A percentile compares a stretch with the other conserved stretches of the same genome.
Conservation (phyloP, 2,329 filamentous ascomycete species). For the Aspergillus sp. region DNA sequence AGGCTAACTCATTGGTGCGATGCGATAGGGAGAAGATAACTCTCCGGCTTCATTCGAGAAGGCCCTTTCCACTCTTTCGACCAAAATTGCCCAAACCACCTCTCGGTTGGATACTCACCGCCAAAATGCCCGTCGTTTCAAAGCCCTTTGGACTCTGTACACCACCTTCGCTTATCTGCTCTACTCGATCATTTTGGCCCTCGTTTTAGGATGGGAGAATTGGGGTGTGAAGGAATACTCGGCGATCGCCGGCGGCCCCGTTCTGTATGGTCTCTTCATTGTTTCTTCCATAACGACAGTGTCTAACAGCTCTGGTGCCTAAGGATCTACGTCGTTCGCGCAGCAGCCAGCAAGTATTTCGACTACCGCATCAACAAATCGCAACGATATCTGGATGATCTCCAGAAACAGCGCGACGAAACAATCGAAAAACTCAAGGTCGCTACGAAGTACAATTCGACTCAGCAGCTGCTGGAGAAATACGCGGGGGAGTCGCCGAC, state of each 20-base stretch:
- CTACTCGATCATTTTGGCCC: conserved; percentile 73
- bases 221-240: conserved; percentile 77
- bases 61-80: conserved; percentile 75
- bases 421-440: conserved; percentile 94
- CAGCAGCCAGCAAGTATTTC: conserved; percentile 67
- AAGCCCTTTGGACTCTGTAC: conserved; percentile 87
- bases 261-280: conserved; percentile 48
- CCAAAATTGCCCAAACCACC: conserved; percentile 76
- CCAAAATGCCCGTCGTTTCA: conserved; percentile 71
- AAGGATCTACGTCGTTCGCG: conserved; percentile 78
- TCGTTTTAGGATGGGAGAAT: conserved; percentile 81
- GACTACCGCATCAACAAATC: conserved; percentile 75
- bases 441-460: conserved; percentile 94
- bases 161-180: conserved; percentile 87
- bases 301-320: neutral
- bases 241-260: conserved; percentile 73
- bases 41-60: conserved; percentile 94
- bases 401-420: conserved; percentile 75
- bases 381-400: conserved; percentile 67
- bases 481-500: conserved; percentile 69
- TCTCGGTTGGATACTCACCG: conserved; percentile 71
- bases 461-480: conserved; percentile 87
- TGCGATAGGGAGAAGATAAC: conserved; percentile 66
- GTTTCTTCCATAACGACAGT: neutral
- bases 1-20: conserved; percentile 3